phyloP scores from a whole-genome alignment of 2,329 filamentous ascomycete genomes.

The Clarireedia hainanense region DNA sequence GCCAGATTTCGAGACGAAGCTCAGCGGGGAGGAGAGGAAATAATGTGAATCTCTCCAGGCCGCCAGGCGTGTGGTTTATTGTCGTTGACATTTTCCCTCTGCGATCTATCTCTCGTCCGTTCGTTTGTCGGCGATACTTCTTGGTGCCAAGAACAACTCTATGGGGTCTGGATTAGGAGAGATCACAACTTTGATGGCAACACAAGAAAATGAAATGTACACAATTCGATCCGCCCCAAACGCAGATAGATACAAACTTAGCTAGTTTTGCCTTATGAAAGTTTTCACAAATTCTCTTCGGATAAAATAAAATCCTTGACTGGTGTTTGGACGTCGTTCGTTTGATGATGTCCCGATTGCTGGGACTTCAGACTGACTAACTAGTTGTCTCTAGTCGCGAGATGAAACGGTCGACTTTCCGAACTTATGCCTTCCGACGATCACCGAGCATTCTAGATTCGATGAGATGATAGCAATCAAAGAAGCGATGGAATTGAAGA shows the following conservation, averaged over 20 bases:
- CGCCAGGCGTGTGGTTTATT: not conserved
- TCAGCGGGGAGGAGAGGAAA: not conserved
- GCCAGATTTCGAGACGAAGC: conserved; percentile 4
- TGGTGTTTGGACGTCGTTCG: not conserved
- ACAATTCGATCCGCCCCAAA: too few relatives aligned
- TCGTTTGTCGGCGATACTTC: too few relatives aligned
- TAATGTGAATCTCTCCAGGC: not conserved
- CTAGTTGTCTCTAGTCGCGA: not conserved
- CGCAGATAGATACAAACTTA: not conserved
- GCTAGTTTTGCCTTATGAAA: not conserved
- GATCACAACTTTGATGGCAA: not conserved
- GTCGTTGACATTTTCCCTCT: not conserved
- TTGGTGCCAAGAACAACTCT: not conserved
- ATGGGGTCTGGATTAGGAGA: not conserved
- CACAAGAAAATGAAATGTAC: not conserved
- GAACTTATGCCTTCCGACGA: too few relatives aligned
- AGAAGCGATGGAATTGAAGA: too few relatives aligned
- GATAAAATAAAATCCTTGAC: not conserved
- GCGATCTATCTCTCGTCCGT: not conserved
- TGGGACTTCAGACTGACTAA: not conserved
- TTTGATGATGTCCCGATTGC: not conserved
- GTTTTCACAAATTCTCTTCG: not conserved
- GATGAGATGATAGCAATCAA: too few relatives aligned
- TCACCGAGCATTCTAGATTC: too few relatives aligned
- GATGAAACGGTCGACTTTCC: too few relatives aligned